Percentiles rank a stretch among this genome's conserved stretches.
Evolutionary conservation across 2,329 filamentous ascomycete species (phyloP).

Genomic region (Aspergillus nomiae): DNA sequence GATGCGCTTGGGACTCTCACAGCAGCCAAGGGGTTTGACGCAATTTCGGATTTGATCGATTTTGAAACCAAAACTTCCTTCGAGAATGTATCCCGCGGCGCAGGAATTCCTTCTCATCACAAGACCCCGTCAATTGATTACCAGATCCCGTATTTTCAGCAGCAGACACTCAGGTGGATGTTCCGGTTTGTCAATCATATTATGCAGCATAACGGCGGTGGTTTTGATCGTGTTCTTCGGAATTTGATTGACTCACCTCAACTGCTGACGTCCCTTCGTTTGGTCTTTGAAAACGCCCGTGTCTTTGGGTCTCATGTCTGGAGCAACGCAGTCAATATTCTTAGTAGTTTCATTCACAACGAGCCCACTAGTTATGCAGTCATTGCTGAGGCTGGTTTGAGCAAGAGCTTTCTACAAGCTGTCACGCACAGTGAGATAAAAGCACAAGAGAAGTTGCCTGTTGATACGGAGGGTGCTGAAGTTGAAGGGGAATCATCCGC

Average conservation of each 20-base stretch:
- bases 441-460: conserved; percentile 34
- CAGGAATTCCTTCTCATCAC: conserved; percentile 71
- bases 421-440: conserved; percentile 59
- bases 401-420: conserved; percentile 80
- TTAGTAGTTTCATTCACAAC: conserved; percentile 97
- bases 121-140: conserved; percentile 88
- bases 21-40: conserved; percentile 78
- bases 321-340: conserved; percentile 88
- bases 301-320: conserved; percentile 91
- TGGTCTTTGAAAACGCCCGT: conserved; percentile 76
- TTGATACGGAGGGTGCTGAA: conserved; percentile 29
- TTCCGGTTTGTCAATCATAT: conserved; percentile 97
- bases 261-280: conserved; percentile 74
- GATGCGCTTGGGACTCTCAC: conserved; percentile 84
- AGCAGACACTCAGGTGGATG: conserved; percentile 89
- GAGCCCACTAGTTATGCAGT: conserved; percentile 97
- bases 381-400: conserved; percentile 90
- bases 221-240: conserved; percentile 84
- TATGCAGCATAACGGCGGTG: conserved; percentile 79
- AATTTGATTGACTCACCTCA: conserved; percentile 94
- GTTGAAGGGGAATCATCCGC: conserved; percentile 39
- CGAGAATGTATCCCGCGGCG: conserved; percentile 64
- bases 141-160: conserved; percentile 86
- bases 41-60: conserved; percentile 84
- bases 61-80: conserved; percentile 74